Percentiles rank a stretch among this genome's conserved stretches.
Conservation (phyloP, 352 stramenopile species). For the Phytopythium chamaehyphon region DNA sequence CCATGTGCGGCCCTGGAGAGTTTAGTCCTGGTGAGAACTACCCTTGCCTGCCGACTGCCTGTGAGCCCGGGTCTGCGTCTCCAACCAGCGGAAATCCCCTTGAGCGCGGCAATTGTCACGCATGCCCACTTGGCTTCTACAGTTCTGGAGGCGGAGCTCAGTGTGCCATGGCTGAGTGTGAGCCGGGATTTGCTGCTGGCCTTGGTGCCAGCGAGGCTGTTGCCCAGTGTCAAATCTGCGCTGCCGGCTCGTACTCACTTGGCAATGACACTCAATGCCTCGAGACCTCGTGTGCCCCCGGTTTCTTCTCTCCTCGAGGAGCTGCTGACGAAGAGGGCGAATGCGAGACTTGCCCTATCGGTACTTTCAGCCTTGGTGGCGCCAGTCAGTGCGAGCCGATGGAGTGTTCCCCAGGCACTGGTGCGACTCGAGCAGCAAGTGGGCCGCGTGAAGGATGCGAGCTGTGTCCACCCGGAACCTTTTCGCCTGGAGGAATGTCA, state of each 20-base stretch:
- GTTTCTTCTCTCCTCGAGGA: conserved; percentile 33
- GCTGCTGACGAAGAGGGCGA: conserved; percentile 16
- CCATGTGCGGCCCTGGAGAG: conserved; percentile 27
- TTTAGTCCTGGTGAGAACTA: conserved; percentile 49
- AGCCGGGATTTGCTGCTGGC: conserved; percentile 32
- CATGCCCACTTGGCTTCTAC: conserved; percentile 33
- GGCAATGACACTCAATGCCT: conserved; percentile 29
- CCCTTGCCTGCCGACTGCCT: conserved; percentile 29
- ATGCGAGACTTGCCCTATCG: conserved; percentile 31
- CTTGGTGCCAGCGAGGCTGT: conserved; percentile 19
- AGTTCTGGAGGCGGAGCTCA: conserved; percentile 25
- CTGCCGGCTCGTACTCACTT: conserved; percentile 29
- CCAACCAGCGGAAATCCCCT: conserved; percentile 25
- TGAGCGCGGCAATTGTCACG: conserved; percentile 41
- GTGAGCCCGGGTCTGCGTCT: conserved; percentile 26
- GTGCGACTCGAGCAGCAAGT: conserved; percentile 20
- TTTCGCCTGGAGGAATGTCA: conserved; percentile 26
- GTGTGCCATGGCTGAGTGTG: conserved; percentile 32
- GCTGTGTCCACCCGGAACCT: conserved; percentile 25
- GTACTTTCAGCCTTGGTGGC: conserved; percentile 32
- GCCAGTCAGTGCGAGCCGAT: conserved; percentile 29
- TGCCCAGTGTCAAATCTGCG: conserved; percentile 28
- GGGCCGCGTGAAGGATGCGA: conserved; percentile 19
- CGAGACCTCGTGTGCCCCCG: conserved; percentile 22
- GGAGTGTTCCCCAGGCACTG: conserved; percentile 26